These are phyloP conservation scores for Leucaena leucocephala DNA, from an alignment of 306 rosid species.

Conservation along the genomic window DNA sequence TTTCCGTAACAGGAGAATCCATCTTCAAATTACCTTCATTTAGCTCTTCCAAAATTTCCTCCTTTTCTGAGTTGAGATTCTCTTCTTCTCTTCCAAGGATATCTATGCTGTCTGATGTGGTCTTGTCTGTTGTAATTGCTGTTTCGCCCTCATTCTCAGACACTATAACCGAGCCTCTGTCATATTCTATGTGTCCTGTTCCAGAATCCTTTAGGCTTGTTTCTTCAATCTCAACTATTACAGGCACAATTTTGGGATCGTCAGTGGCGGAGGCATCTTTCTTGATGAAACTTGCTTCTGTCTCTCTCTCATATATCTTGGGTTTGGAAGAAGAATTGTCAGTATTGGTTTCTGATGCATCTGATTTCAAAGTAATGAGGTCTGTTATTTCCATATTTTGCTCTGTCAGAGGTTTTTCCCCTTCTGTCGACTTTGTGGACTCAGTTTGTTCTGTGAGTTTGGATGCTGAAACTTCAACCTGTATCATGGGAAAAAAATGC, in stretches of 20 bases:
- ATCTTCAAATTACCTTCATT: not conserved
- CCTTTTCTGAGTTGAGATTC: not conserved
- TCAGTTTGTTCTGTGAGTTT: conserved; percentile 4
- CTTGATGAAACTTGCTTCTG: not conserved
- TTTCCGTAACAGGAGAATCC: not conserved
- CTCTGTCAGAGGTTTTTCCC: not conserved
- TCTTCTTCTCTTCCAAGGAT: conserved; percentile 1
- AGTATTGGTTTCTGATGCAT: conserved; percentile 7
- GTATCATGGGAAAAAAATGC: not conserved
- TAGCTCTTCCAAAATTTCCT: not conserved
- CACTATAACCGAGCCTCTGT: not conserved
- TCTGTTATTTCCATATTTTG: not conserved
- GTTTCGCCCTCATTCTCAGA: not conserved
- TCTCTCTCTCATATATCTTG: not conserved
- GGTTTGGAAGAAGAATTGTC: not conserved
- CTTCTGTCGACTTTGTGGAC: conserved; percentile 12
- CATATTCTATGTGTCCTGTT: not conserved
- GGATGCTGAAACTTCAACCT: conserved; percentile 23
- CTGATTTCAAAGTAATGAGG: not conserved
- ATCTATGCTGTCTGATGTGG: not conserved
- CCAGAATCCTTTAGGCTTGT: not conserved
- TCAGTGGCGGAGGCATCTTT: not conserved
- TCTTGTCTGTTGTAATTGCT: not conserved
- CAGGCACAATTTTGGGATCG: conserved; percentile 12
- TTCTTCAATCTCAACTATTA: conserved; percentile 17